Evolutionary conservation across 352 stramenopile genomes (phyloP).

Genomic region (Phytopythium oedochilum): DNA sequence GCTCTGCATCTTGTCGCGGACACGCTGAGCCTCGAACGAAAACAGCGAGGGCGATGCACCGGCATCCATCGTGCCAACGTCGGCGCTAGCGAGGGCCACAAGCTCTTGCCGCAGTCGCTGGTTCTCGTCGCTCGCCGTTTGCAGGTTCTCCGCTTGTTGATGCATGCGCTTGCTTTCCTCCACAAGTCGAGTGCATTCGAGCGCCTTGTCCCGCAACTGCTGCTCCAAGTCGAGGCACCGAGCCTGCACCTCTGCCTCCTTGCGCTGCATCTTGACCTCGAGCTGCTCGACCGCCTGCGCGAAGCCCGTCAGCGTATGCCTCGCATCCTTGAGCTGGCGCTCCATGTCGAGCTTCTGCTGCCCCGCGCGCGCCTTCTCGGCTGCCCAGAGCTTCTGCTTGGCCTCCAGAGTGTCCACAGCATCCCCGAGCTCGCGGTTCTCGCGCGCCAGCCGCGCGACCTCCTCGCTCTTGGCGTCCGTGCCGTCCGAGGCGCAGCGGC

Average conservation of each 20-base stretch:
- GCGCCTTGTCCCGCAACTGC: conserved; percentile 30
- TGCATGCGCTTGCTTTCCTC: conserved; percentile 17
- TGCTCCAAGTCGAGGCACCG: conserved; percentile 50
- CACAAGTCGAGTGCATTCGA: conserved; percentile 34
- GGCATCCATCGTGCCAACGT: neutral
- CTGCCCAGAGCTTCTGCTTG: conserved; percentile 35
- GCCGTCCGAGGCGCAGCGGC: conserved; percentile 19
- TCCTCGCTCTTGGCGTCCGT: conserved; percentile 14
- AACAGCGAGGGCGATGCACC: conserved; percentile 12
- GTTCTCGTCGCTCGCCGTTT: conserved; percentile 40
- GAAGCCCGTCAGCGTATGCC: conserved; percentile 50
- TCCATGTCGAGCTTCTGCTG: conserved; percentile 45
- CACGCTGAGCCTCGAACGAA: conserved; percentile 22
- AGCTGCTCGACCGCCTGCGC: conserved; percentile 69
- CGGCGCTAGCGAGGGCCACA: conserved; percentile 10
- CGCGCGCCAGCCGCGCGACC: conserved; percentile 38
- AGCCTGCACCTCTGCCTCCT: conserved; percentile 57
- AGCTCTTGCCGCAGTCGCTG: conserved; percentile 30
- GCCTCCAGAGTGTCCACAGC: conserved; percentile 40
- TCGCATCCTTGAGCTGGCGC: conserved; percentile 52
- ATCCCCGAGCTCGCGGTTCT: conserved; percentile 58
- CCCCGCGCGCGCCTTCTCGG: conserved; percentile 38
- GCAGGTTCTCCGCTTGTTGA: conserved; percentile 27
- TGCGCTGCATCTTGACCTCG: conserved; percentile 74
- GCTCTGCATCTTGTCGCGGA: conserved; percentile 22